Conservation (phyloP, 139 green algal genomes). For the Picochlorum sp. region DNA sequence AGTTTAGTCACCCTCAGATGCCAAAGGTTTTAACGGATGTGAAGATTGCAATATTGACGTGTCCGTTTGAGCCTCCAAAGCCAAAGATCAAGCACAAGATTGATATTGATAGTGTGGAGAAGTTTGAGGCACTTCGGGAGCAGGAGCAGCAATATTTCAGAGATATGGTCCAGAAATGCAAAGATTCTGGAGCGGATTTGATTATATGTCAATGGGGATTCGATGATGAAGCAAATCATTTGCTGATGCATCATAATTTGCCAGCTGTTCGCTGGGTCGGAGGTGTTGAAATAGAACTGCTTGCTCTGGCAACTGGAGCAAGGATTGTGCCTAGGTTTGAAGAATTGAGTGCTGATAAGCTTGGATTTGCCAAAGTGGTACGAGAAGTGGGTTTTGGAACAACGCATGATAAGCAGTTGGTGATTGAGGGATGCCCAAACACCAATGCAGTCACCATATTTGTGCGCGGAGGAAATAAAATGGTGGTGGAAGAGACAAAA, state of each 20-base stretch:
- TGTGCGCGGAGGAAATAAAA: conserved; percentile 92
- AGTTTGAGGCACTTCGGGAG: conserved; percentile 86
- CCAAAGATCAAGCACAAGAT: conserved; percentile 99
- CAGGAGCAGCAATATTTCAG: conserved; percentile 92
- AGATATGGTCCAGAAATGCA: conserved; percentile 98
- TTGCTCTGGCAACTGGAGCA: conserved; percentile 95
- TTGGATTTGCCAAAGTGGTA: conserved; percentile 75
- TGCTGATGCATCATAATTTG: conserved; percentile 89
- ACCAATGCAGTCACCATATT: conserved; percentile 93
- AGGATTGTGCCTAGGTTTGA: conserved; percentile 88
- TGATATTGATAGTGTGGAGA: conserved; percentile 97
- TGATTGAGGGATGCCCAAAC: conserved; percentile 93
- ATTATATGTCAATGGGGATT: conserved; percentile 99
- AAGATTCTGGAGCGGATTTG: conserved; percentile 70
- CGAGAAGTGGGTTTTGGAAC: conserved; percentile 85
- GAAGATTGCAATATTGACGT: conserved; percentile 97
- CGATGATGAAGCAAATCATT: conserved; percentile 99
- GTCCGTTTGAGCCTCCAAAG: conserved; percentile 98
- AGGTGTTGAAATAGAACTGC: conserved; percentile 97
- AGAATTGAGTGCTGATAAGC: conserved; percentile 88
- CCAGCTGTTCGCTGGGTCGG: conserved; percentile 93
- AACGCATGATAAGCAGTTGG: conserved; percentile 93
- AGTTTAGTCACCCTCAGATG: conserved; percentile 96
- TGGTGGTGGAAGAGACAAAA: conserved; percentile 94
- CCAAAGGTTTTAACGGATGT: conserved; percentile 77